Percentiles rank a stretch among this genome's conserved stretches.
phyloP scores from a whole-genome alignment of 202 grass and related monocot genomes.

The Cymbopogon flexuosus region DNA sequence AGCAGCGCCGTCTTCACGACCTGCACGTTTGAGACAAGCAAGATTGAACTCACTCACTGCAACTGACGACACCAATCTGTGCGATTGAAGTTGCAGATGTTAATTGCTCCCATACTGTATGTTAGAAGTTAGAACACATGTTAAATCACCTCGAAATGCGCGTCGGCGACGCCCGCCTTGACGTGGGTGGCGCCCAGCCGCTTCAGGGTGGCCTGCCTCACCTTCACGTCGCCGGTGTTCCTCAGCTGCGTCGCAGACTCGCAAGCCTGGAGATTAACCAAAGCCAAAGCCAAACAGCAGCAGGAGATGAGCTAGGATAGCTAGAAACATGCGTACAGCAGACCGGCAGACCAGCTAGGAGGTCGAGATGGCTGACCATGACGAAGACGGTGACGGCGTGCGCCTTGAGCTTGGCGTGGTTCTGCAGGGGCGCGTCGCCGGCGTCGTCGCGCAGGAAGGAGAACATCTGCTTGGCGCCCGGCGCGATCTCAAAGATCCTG shows the following conservation, averaged over 20 bases:
- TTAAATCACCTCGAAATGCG: constrained; percentile 57
- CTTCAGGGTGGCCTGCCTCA: constrained; percentile 53
- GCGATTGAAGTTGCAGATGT: neutral
- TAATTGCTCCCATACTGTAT: neutral
- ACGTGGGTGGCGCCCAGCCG: constrained; percentile 47
- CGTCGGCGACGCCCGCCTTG: constrained; percentile 56
- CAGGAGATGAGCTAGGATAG: neutral
- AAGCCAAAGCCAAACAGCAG: no score
- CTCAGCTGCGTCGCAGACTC: constrained; percentile 71
- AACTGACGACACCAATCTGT: neutral
- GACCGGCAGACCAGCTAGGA: neutral
- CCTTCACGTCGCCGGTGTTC: constrained; percentile 54
- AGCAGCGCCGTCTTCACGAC: constrained; percentile 58
- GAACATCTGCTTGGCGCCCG: constrained; percentile 60
- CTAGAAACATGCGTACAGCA: neutral
- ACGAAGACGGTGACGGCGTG: constrained; percentile 52
- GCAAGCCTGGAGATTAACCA: constrained; percentile 39
- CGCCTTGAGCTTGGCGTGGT: constrained; percentile 60
- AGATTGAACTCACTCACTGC: no score
- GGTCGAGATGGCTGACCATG: no score
- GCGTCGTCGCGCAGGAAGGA: constrained; percentile 58
- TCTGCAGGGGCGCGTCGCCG: constrained; percentile 42
- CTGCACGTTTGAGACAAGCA: neutral
- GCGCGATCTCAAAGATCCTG: constrained; percentile 83
- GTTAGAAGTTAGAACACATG: no score